These are phyloP conservation scores for Diaporthe aspalathi DNA, from an alignment of 2,329 filamentous ascomycete genomes.

Conservation along the genomic window DNA sequence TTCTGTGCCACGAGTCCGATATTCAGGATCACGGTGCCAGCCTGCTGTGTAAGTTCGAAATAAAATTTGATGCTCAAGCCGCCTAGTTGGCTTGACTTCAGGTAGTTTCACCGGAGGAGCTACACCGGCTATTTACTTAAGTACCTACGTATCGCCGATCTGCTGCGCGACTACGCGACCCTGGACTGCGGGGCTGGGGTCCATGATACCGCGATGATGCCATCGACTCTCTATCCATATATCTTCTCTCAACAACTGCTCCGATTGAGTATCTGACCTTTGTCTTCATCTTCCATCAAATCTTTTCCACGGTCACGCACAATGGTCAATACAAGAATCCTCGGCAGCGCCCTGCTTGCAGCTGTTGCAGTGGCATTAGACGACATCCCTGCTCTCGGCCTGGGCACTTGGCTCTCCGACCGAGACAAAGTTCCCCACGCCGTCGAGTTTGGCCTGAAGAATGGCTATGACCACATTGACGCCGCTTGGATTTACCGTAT, in stretches of 20 bases:
- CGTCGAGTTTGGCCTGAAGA: constrained; percentile 36
- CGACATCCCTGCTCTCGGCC: constrained; percentile 37
- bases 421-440: constrained; percentile 37
- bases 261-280: too few species aligned
- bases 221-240: constrained; percentile 15
- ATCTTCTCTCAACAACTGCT: background rate
- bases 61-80: background rate
- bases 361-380: constrained; percentile 23
- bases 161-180: background rate
- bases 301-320: background rate
- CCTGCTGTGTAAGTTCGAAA: background rate
- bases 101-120: background rate
- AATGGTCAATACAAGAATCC: constrained; percentile 22
- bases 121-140: background rate
- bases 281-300: background rate
- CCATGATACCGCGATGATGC: constrained; percentile 29
- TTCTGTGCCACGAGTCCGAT: rapidly evolving
- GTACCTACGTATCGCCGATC: constrained; percentile 28
- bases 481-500: constrained; percentile 39
- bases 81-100: background rate
- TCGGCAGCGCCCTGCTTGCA: constrained; percentile 26
- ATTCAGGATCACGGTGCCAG: background rate
- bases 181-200: constrained; percentile 24
- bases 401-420: constrained; percentile 40
- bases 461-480: constrained; percentile 40